Base-by-base conservation (phyloP, 2,329 filamentous ascomycete genomes). In the Colletotrichum nymphaeae region DNA sequence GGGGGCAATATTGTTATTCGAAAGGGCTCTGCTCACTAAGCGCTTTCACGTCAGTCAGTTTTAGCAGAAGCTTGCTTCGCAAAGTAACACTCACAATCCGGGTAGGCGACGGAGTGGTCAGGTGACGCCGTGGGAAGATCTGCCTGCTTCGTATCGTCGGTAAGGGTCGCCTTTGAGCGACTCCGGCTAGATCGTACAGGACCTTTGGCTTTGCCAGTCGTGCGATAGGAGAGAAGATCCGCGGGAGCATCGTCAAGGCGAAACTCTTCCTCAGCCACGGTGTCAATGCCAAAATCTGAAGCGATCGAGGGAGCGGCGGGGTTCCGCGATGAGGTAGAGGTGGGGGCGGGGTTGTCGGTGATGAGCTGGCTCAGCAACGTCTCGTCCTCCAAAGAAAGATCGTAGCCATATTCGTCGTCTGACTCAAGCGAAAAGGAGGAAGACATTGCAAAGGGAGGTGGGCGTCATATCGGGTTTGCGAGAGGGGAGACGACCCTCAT, bases 1-100 rank as follows among this genome's bases (percentile, higher is more conserved):
- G 56, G 64, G 26, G n/a, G 55, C 22, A 46, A 57, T 52, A 28
- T 77, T 77, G 16, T 78, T 63, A 2, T 75, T 75, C 2, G 79
- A 79, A 8, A 88, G 75, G 2, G 83, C 83, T 22, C 80, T 84
- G 78, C 85, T 91, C 83, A 89, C 92, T 94, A 91, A 81, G 81
- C 85, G 87, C 91, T 93, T 92, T 74, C 77, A 70, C 76, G 87
- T 92, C 86, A 90, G 90, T 94, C 88, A 93, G 90, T 77, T 24
- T 55, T 32, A 19, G 59, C 1, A 5, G 55, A 26, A 9, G 78
- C 75, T 59, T 73, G 64, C 59, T 28, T 58, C 24, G 24, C 12
- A n/a, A 16, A 24, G 16, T 22, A 52, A 30, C 58, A 84, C 88
- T 78, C 81, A 92, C 90, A 81, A 84, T 89, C 85, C 79, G 89